Evolutionary conservation across 306 rosid species (phyloP), one percentile per base, ranked within the genome.

Genomic region (Cicer judaicum): DNA sequence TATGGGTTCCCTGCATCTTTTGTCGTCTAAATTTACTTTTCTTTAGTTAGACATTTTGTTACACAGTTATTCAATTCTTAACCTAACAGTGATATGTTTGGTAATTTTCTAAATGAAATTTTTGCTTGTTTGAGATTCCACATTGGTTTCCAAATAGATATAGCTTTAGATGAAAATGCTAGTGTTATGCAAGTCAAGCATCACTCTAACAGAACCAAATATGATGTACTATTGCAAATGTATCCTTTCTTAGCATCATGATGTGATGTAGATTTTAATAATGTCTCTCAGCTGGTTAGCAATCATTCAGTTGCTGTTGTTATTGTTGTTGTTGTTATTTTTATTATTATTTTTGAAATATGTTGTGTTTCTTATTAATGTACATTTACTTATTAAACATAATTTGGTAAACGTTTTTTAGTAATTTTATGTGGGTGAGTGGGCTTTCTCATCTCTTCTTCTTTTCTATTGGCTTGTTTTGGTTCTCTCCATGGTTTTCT

Each of bases 371-470:
- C 39, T 43, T 59, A 39, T 52, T 62, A 59, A 50, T 75, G 15
- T 70, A 46, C 75, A 60, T 64, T 56, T 10, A 47, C 59, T 36
- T 54, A 29, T 24, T 49, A 64, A 39, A 66, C 43, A 34, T 57
- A 42, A 34, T 70, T 15, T 68, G 61, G 40, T 41, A 40, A 15
- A 9, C 48, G 39, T 41, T 44, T 38, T 46, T 59, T 70, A 19
- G 53, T 39, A 36, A 57, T 75, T 72, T 12, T 75, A 40, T 65
- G 38, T 29, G 70, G 55, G 39, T 64, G 18, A n/a, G 54, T 41
- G 40, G 50, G 38, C 44, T 64, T 64, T 55, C 56, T 60, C 21
- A 46, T 50, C 72, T 80, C 66, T 44, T 67, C 71, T 46, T 13
- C 5, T 2, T 44, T 5, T 5, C 48, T 16, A 66, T 65, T 34